Evolutionary conservation across 306 rosid genomes (phyloP).

Genomic region (Ziziphus jujuba): DNA sequence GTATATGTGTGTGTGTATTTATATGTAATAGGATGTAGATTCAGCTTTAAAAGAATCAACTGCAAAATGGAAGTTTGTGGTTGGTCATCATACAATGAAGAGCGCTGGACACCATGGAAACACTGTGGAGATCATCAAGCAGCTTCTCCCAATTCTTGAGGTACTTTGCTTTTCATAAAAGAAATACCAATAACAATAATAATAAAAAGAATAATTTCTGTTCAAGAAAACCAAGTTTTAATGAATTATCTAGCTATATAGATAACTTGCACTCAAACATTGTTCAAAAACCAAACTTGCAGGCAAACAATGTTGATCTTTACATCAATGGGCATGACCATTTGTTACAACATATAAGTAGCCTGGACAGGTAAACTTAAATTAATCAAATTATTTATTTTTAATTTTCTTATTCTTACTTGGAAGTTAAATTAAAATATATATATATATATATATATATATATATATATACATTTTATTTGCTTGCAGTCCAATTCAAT

Average conservation of each 20-base stretch:
- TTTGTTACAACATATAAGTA: conserved; percentile 69
- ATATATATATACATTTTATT: too few species aligned
- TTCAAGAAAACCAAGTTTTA: too few species aligned
- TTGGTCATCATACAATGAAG: conserved; percentile 77
- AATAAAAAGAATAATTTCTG: not conserved
- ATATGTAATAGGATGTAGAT: conserved; percentile 40
- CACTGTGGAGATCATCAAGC: conserved; percentile 55
- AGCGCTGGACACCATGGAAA: conserved; percentile 73
- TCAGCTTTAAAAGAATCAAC: conserved; percentile 49
- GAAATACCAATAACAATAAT: not conserved
- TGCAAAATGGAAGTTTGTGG: conserved; percentile 84
- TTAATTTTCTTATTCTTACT: too few species aligned
- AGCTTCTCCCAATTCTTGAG: conserved; percentile 70
- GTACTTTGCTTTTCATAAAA: conserved; percentile 20
- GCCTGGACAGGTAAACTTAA: conserved; percentile 46
- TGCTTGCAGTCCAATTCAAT: conserved; percentile 58
- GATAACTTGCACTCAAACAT: too few species aligned
- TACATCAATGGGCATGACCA: conserved; percentile 91
- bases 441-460: too few species aligned
- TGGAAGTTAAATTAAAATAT: too few species aligned
- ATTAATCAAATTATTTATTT: not conserved
- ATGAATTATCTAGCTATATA: too few species aligned
- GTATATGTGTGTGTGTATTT: not conserved
- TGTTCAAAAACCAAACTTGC: conserved; percentile 10
- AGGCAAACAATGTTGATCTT: conserved; percentile 72